Conservation (phyloP, 1,139 yeast genomes). For the Debaryomyces subglobosus region DNA sequence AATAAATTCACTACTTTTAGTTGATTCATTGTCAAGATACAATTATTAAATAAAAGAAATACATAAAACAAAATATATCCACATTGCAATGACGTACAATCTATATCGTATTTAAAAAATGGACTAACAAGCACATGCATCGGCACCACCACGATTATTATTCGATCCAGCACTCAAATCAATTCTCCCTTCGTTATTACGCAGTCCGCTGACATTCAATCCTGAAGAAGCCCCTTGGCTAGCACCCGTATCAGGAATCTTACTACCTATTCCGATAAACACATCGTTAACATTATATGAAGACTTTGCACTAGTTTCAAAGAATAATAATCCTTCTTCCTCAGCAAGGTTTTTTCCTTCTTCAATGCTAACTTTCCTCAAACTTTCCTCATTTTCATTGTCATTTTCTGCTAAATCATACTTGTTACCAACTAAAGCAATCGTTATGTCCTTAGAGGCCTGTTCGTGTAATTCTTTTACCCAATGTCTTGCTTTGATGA, state of each 20-base stretch:
- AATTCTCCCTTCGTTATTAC: slow-evolving; percentile 26
- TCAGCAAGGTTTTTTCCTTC: slow-evolving; percentile 77
- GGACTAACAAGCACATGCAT: slow-evolving; percentile 18
- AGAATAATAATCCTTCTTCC: slow-evolving; percentile 79
- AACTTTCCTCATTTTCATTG: slow-evolving; percentile 26
- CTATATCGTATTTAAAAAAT: background rate
- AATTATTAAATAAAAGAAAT: background rate
- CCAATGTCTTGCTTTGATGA: slow-evolving; percentile 99
- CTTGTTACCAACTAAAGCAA: slow-evolving; percentile 94
- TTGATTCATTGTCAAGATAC: background rate
- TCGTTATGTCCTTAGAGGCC: slow-evolving; percentile 86
- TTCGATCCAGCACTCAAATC: slow-evolving; percentile 23
- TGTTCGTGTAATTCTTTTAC: slow-evolving; percentile 95
- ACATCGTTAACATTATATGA: slow-evolving; percentile 81
- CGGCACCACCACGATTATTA: slow-evolving; percentile 8
- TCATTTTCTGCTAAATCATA: slow-evolving; percentile 62
- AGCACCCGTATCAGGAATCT: slow-evolving; percentile 57
- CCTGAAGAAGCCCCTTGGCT: slow-evolving; percentile 10
- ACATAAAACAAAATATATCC: background rate
- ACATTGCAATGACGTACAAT: background rate
- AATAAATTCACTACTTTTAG: background rate
- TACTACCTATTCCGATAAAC: slow-evolving; percentile 81
- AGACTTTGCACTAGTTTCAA: slow-evolving; percentile 94
- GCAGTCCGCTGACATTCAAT: slow-evolving; percentile 11
- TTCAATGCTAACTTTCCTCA: slow-evolving; percentile 81